Conservation (phyloP, 1,139 yeast species). For the Arxiozyma slooffiae region DNA sequence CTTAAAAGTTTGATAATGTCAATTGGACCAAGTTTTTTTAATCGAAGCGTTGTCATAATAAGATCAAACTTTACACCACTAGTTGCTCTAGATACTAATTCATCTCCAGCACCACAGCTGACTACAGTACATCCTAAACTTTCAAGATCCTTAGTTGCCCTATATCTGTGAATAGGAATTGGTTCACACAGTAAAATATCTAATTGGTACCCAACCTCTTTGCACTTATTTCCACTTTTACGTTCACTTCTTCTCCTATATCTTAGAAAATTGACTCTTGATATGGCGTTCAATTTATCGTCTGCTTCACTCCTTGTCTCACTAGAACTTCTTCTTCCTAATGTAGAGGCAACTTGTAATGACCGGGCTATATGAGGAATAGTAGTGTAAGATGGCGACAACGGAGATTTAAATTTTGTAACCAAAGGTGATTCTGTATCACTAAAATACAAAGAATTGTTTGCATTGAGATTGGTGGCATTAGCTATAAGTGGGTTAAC, state of each 20-base stretch:
- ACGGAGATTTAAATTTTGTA: slow-evolving; percentile 22
- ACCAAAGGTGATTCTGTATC: slow-evolving; percentile 17
- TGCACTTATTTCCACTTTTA: slow-evolving; percentile 18
- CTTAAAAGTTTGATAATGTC: slow-evolving; percentile 73
- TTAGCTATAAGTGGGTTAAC: neutral
- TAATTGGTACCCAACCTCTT: slow-evolving; percentile 27
- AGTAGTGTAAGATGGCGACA: slow-evolving; percentile 17
- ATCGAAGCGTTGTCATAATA: slow-evolving; percentile 64
- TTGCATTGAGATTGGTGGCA: neutral
- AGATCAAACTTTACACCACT: slow-evolving; percentile 78
- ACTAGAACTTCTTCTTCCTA: slow-evolving; percentile 14
- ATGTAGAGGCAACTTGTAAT: slow-evolving; percentile 4
- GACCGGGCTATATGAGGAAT: slow-evolving; percentile 1
- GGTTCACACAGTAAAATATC: slow-evolving; percentile 82
- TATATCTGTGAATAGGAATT: slow-evolving; percentile 69
- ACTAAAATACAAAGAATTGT: slow-evolving; percentile 8
- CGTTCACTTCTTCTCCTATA: slow-evolving; percentile 26
- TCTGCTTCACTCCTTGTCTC: slow-evolving; percentile 21
- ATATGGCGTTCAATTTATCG: slow-evolving; percentile 25
- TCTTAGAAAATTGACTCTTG: slow-evolving; percentile 24
- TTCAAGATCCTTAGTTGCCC: slow-evolving; percentile 56
- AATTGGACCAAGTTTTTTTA: slow-evolving; percentile 56
- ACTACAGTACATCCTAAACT: slow-evolving; percentile 74
- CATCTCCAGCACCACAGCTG: slow-evolving; percentile 71
- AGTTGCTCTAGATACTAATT: slow-evolving; percentile 69